Percentiles rank a stretch among this genome's conserved stretches.
Evolutionary conservation across 192 early-diverging fungal genomes (phyloP).

Genomic region (Mortierella hygrophila): DNA sequence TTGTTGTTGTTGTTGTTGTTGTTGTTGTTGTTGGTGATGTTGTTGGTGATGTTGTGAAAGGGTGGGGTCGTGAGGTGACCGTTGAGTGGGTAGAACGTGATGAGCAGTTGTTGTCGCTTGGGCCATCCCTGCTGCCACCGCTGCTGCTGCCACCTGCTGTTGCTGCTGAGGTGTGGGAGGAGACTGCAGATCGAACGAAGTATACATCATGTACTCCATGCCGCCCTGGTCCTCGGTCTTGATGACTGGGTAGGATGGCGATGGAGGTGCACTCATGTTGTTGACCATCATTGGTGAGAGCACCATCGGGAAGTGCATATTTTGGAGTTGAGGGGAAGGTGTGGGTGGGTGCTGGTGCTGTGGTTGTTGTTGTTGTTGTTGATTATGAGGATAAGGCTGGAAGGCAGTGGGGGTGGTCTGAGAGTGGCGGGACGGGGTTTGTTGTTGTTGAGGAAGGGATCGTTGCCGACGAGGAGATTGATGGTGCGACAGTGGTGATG

Average conservation of each 20-base stretch:
- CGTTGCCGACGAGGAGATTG: not conserved
- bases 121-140: not conserved
- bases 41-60: conserved; percentile 1
- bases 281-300: conserved; percentile 37
- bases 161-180: conserved; percentile 14
- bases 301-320: conserved; percentile 36
- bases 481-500: not conserved
- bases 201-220: conserved; percentile 27
- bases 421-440: not conserved
- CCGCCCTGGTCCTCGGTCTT: conserved; percentile 31
- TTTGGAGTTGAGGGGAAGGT: conserved; percentile 26
- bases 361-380: conserved; percentile 3
- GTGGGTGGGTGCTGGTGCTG: not conserved
- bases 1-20: conserved; percentile 14
- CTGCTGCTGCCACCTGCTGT: conserved; percentile 6
- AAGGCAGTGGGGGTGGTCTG: not conserved
- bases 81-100: conserved; percentile 30
- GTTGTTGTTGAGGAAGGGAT: conserved; percentile 8
- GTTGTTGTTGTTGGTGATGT: not conserved
- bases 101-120: not conserved
- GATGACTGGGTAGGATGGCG: conserved; percentile 27
- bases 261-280: conserved; percentile 26
- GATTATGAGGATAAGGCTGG: conserved; percentile 4
- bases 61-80: conserved; percentile 20
- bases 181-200: conserved; percentile 32